Conservation (phyloP, 2,329 filamentous ascomycete species). For the Fusarium solani-melongenae region DNA sequence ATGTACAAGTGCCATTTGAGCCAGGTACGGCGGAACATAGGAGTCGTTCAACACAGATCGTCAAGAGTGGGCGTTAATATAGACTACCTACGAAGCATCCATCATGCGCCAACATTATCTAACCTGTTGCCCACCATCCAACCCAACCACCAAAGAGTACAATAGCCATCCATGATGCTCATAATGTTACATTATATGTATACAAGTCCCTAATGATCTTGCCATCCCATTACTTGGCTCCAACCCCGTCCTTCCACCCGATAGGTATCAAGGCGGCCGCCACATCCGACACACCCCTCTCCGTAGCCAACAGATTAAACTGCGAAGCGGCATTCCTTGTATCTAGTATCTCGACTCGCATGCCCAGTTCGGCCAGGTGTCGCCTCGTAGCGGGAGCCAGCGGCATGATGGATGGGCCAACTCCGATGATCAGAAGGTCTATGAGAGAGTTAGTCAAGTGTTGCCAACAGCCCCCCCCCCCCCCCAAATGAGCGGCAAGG, state of each 20-base stretch:
- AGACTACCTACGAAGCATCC: neutral
- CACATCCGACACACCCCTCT: conserved; percentile 85
- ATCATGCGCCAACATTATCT: neutral
- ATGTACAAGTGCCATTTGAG: neutral
- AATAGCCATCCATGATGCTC: neutral
- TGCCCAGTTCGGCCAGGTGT: conserved; percentile 80
- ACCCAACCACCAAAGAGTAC: neutral
- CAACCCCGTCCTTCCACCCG: conserved; percentile 77
- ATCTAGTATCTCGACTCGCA: conserved; percentile 89
- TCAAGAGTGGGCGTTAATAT: neutral
- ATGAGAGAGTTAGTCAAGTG: conserved; percentile 24
- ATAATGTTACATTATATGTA: conserved; percentile 10
- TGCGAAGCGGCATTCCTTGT: conserved; percentile 94
- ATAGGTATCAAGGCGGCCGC: conserved; percentile 89
- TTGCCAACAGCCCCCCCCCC: neutral
- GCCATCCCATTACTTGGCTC: conserved; percentile 46
- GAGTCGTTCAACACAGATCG: neutral
- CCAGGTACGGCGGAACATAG: neutral
- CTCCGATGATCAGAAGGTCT: conserved; percentile 92
- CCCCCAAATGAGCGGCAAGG: neutral
- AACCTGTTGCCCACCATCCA: neutral
- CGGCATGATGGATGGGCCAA: conserved; percentile 80
- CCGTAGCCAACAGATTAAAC: conserved; percentile 95
- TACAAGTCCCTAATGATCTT: conserved; percentile 5
- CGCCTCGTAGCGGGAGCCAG: conserved; percentile 79